Evolutionary conservation across 169 alveolate species (phyloP).

Genomic region (Theileria parva): DNA sequence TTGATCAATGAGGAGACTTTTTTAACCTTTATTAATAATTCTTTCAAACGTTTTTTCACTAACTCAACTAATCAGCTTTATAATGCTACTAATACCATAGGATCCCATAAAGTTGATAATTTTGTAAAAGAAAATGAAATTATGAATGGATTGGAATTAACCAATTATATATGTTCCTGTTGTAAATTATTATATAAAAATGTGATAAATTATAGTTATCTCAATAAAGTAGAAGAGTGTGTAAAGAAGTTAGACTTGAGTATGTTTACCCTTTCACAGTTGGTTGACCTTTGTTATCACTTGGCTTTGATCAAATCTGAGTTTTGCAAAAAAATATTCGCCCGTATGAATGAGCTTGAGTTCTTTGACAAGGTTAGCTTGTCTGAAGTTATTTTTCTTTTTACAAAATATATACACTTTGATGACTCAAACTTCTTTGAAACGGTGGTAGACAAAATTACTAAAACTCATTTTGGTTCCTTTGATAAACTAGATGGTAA

Average conservation of each 20-base stretch:
- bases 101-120: not conserved
- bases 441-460: not conserved
- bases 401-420: not conserved
- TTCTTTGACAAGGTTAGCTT: not conserved
- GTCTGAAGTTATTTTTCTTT: not conserved
- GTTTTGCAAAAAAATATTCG: not conserved
- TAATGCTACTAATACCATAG: not conserved
- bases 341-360: not conserved
- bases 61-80: not conserved
- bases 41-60: not conserved
- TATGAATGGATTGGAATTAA: not conserved
- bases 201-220: not conserved
- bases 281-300: slow-evolving; percentile 9
- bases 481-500: not conserved
- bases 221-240: not conserved
- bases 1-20: not conserved
- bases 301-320: slow-evolving; percentile 3
- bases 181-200: not conserved
- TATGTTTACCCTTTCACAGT: not conserved
- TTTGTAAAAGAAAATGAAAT: not conserved
- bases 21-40: not conserved
- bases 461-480: not conserved
- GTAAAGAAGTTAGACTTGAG: not conserved
- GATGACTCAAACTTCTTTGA: slow-evolving; percentile 6
- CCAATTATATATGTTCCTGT: slow-evolving; percentile 4